A percentile compares a stretch with the other conserved stretches of the same genome.
phyloP scores from a whole-genome alignment of 129 eudicot genomes.

The Artemisia tridentata region DNA sequence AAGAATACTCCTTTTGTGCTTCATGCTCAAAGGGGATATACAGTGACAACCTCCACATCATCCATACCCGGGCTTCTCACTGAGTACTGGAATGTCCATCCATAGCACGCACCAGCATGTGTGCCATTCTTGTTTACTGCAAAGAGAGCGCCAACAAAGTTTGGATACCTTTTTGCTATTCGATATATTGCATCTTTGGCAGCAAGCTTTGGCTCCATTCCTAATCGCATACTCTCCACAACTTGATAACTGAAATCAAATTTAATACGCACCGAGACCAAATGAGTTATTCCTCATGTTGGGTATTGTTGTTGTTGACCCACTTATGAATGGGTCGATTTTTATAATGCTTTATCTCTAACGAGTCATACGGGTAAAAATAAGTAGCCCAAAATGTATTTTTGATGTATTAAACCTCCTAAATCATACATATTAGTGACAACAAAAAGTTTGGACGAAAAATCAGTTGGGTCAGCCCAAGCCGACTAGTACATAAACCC shows the following conservation, averaged over 20 bases:
- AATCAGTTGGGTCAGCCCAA: no score
- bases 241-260: constrained; percentile 69
- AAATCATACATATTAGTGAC: no score
- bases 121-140: constrained; percentile 68
- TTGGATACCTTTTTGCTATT: constrained; percentile 72
- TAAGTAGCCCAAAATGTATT: background rate
- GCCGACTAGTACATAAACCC: no score
- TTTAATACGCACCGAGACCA: background rate
- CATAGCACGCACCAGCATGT: constrained; percentile 91
- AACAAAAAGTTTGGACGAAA: no score
- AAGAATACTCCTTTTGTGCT: no score
- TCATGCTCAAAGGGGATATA: constrained; percentile 40
- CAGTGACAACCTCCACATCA: constrained; percentile 70
- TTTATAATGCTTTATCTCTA: no score
- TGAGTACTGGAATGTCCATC: constrained; percentile 90
- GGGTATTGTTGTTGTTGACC: background rate
- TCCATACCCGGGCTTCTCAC: constrained; percentile 63
- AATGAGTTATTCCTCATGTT: background rate
- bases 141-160: constrained; percentile 80
- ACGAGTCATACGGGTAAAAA: no score
- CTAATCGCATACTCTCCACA: constrained; percentile 94
- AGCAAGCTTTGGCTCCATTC: constrained; percentile 75
- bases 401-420: no score
- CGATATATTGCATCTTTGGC: constrained; percentile 83
- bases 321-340: no score